phyloP scores from a whole-genome alignment of 306 rosid species.

The Lathyrus aphaca region DNA sequence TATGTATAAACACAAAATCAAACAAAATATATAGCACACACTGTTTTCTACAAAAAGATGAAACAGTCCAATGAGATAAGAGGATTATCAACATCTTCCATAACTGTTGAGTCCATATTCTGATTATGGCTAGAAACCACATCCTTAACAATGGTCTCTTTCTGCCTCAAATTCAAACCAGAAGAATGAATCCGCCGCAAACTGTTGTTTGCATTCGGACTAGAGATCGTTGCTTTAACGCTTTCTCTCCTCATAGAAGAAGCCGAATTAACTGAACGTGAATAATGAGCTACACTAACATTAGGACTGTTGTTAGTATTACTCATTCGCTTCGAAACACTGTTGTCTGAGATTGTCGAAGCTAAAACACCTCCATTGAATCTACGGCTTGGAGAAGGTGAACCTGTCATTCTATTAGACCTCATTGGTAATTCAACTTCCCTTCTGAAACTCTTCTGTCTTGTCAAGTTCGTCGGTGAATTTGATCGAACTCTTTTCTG shows the following conservation, averaged over 20 bases:
- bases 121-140: slow-evolving; percentile 41
- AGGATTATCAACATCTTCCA: slow-evolving; percentile 83
- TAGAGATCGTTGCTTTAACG: slow-evolving; percentile 27
- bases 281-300: slow-evolving; percentile 32
- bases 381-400: slow-evolving; percentile 73
- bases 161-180: slow-evolving; percentile 55
- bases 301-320: slow-evolving; percentile 10
- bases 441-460: slow-evolving; percentile 81
- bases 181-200: slow-evolving; percentile 35
- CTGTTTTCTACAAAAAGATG: slow-evolving; percentile 65
- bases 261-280: slow-evolving; percentile 22
- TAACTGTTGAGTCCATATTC: slow-evolving; percentile 42
- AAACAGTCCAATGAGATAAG: slow-evolving; percentile 87
- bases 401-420: slow-evolving; percentile 38
- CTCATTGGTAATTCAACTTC: slow-evolving; percentile 26
- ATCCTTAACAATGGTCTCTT: slow-evolving; percentile 58
- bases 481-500: slow-evolving; percentile 68
- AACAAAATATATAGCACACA: slow-evolving; percentile 6
- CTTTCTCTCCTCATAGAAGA: slow-evolving; percentile 42
- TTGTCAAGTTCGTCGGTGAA: slow-evolving; percentile 53
- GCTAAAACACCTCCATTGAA: slow-evolving; percentile 28
- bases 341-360: slow-evolving; percentile 15
- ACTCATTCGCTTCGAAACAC: slow-evolving; percentile 36
- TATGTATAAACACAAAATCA: slow-evolving; percentile 26
- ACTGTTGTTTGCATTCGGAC: slow-evolving; percentile 48